A percentile compares a stretch with the other conserved stretches of the same genome.
phyloP scores from a whole-genome alignment of 108 stramenopile genomes.

The Aureococcus anophagefferens region DNA sequence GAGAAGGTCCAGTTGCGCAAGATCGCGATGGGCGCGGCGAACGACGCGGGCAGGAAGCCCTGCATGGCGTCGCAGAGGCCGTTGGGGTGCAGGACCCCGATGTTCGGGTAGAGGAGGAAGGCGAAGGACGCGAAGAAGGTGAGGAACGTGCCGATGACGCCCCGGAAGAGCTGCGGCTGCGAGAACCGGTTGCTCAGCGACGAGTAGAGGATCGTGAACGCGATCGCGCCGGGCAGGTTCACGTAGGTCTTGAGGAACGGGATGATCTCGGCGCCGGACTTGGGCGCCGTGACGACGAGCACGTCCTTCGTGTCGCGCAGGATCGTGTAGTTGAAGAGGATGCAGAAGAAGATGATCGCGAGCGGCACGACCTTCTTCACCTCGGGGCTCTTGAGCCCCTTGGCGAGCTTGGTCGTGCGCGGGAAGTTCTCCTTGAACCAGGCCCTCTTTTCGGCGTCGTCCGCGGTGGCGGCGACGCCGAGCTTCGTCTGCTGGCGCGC shows the following conservation, averaged over 20 bases:
- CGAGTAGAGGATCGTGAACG: slow-evolving; percentile 12
- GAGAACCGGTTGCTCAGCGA: slow-evolving; percentile 2
- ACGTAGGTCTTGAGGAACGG: slow-evolving; percentile 47
- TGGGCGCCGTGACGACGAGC: slow-evolving; percentile 74
- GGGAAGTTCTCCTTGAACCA: no score
- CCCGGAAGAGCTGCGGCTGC: slow-evolving; percentile 4
- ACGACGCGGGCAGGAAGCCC: slow-evolving; percentile 52
- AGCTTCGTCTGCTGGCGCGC: no score
- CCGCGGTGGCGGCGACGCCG: no score
- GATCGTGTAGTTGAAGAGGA: slow-evolving; percentile 96
- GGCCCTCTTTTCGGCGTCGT: no score
- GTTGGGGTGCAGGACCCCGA: slow-evolving; percentile 71
- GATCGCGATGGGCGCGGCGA: slow-evolving; percentile 66
- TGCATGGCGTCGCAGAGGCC: slow-evolving; percentile 66
- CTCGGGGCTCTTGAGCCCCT: no score
- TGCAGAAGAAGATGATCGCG: slow-evolving; percentile 89
- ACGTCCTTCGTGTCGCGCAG: slow-evolving; percentile 91
- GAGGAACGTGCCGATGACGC: slow-evolving; percentile 15
- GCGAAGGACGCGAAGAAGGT: slow-evolving; percentile 81
- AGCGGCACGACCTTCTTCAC: slow-evolving; percentile 82
- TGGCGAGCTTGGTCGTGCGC: no score
- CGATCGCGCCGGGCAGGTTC: slow-evolving; percentile 7
- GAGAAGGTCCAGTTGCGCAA: slow-evolving; percentile 91
- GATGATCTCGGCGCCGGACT: slow-evolving; percentile 76
- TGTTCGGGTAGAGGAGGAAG: slow-evolving; percentile 71